Conservation (phyloP, 805 yeast species). For the Crinitomyces ghanaensis region DNA sequence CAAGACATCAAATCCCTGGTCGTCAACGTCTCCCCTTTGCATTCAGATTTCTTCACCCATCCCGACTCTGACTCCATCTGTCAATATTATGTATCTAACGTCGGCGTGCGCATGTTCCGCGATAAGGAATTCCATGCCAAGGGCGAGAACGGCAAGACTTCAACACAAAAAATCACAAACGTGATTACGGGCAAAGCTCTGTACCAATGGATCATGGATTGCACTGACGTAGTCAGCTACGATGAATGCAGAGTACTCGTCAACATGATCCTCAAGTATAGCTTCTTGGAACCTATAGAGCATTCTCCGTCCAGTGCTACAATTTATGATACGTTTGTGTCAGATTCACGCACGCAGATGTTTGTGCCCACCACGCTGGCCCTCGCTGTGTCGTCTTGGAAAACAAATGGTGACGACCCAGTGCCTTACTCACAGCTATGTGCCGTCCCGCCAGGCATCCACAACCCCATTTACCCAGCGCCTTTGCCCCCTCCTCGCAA, state of each 20-base stretch:
- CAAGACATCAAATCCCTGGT: neutral
- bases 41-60: conserved; percentile 69
- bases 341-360: no score
- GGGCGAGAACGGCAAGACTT: neutral
- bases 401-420: no score
- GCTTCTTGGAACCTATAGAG: conserved; percentile 12
- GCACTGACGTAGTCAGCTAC: conserved; percentile 54
- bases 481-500: no score
- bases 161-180: conserved; percentile 11
- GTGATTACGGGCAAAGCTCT: conserved; percentile 66
- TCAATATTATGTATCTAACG: conserved; percentile 61
- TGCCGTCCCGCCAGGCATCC: no score
- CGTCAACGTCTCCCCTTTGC: conserved; percentile 37
- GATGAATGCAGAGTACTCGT: conserved; percentile 15
- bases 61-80: conserved; percentile 77
- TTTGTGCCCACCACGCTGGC: no score
- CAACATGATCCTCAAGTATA: conserved; percentile 24
- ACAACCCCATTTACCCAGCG: no score
- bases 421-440: no score
- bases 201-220: conserved; percentile 83
- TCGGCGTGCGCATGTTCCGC: conserved; percentile 52
- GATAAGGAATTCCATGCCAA: conserved; percentile 26
- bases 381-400: no score
- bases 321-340: no score
- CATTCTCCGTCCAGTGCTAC: conserved; percentile 1